Evolutionary conservation across 441 rosid genomes (phyloP).

Genomic region (Adansonia gregorii): DNA sequence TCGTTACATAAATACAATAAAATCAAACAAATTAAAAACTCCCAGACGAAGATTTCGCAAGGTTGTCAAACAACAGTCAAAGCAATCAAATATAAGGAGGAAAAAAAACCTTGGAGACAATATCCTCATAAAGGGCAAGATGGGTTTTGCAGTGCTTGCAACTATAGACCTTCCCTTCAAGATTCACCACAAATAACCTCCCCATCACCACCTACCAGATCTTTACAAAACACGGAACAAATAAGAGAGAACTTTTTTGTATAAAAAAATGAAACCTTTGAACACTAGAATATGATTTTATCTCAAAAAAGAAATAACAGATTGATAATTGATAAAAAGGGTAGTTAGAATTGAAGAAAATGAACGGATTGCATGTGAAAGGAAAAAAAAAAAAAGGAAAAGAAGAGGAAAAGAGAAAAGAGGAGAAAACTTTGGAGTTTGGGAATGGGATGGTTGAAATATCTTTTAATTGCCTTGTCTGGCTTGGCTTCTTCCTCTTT

Average conservation of each 20-base stretch:
- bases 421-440: no score
- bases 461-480: no score
- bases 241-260: no score
- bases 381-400: neutral
- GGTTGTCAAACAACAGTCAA: neutral
- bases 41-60: neutral
- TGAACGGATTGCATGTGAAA: neutral
- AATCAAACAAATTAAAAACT: slow-evolving; percentile 18
- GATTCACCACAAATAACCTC: slow-evolving; percentile 79
- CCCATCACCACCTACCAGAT: slow-evolving; percentile 48
- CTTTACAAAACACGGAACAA: no score
- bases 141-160: slow-evolving; percentile 96
- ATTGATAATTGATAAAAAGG: neutral
- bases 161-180: slow-evolving; percentile 89
- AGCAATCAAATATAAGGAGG: neutral
- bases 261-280: neutral
- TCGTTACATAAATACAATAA: slow-evolving; percentile 7
- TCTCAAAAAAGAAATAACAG: neutral
- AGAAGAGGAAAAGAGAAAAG: no score
- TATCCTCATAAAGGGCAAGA: slow-evolving; percentile 76
- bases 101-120: slow-evolving; percentile 74
- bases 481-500: no score
- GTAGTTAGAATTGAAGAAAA: neutral
- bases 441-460: no score
- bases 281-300: neutral